phyloP scores from a whole-genome alignment of 345 rosid genomes.

The Pistacia vera region DNA sequence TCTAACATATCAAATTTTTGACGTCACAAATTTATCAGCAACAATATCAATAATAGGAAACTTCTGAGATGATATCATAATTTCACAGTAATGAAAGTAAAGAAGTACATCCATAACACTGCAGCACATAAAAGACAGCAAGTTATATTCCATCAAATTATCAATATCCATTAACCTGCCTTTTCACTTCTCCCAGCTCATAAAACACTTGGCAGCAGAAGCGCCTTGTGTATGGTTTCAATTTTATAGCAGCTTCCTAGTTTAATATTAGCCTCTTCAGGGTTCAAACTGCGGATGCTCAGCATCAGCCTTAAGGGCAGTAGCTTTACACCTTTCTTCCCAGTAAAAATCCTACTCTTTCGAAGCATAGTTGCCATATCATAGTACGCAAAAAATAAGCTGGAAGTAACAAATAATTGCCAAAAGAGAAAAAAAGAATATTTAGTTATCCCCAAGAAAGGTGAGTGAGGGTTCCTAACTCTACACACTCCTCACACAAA shows the following conservation, averaged over 20 bases:
- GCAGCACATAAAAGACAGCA: not conserved
- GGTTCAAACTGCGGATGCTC: constrained; percentile 36
- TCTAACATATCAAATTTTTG: not conserved
- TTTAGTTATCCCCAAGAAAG: not conserved
- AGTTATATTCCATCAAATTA: not conserved
- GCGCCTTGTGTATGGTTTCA: constrained; percentile 49
- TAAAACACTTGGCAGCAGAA: constrained; percentile 47
- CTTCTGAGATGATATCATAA: not conserved
- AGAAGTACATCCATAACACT: not conserved
- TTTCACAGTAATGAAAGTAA: not conserved
- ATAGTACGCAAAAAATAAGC: constrained; percentile 49
- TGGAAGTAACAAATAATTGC: constrained; percentile 19
- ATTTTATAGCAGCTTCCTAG: constrained; percentile 55
- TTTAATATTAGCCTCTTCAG: constrained; percentile 30
- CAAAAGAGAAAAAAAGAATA: not conserved
- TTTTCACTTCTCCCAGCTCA: constrained; percentile 37
- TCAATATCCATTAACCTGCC: constrained; percentile 31
- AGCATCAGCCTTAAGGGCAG: constrained; percentile 45
- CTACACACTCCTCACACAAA: not conserved
- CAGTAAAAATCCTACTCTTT: constrained; percentile 45
- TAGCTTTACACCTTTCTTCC: constrained; percentile 48
- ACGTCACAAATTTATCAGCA: not conserved
- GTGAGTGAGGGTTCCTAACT: not conserved
- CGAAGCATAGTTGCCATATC: constrained; percentile 53
- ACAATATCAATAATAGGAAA: not conserved